Percentiles rank a stretch among this genome's conserved stretches.
Conservation (phyloP, 495 filamentous ascomycete species). For the Aspergillus heteromorphus region DNA sequence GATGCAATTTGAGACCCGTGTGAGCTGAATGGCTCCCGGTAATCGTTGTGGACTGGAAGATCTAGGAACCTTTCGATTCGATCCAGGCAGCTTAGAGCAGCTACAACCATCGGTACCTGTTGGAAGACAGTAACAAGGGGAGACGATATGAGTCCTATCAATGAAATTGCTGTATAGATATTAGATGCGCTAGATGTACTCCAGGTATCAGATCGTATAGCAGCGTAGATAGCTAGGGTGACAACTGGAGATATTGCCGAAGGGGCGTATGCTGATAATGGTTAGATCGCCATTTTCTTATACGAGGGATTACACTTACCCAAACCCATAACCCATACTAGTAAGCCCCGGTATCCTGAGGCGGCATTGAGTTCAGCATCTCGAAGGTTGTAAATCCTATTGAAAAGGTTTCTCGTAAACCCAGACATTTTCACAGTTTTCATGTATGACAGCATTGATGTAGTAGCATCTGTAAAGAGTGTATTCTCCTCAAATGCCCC, state of each 20-base stretch:
- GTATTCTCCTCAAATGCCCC: not conserved
- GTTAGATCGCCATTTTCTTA: not conserved
- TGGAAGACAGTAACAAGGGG: not conserved
- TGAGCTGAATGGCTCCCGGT: not conserved
- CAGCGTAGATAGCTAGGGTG: not conserved
- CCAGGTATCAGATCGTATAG: not conserved
- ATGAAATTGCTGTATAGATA: not conserved
- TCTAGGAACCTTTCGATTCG: not conserved
- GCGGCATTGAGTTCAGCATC: not conserved
- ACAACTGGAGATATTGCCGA: not conserved
- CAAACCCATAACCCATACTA: not conserved
- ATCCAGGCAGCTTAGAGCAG: not conserved
- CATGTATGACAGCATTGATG: not conserved
- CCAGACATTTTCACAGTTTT: not conserved
- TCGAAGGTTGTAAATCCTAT: not conserved
- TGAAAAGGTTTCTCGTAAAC: not conserved
- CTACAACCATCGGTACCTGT: not conserved
- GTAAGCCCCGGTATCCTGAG: not conserved
- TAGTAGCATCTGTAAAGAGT: not conserved
- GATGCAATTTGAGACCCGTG: not conserved
- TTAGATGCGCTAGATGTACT: not conserved
- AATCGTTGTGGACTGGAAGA: not conserved
- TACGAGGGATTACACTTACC: not conserved
- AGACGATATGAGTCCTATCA: not conserved
- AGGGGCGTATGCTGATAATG: not conserved